A percentile compares a stretch with the other conserved stretches of the same genome.
Conservation (phyloP, 2,329 filamentous ascomycete species). For the Graphium sp. region DNA sequence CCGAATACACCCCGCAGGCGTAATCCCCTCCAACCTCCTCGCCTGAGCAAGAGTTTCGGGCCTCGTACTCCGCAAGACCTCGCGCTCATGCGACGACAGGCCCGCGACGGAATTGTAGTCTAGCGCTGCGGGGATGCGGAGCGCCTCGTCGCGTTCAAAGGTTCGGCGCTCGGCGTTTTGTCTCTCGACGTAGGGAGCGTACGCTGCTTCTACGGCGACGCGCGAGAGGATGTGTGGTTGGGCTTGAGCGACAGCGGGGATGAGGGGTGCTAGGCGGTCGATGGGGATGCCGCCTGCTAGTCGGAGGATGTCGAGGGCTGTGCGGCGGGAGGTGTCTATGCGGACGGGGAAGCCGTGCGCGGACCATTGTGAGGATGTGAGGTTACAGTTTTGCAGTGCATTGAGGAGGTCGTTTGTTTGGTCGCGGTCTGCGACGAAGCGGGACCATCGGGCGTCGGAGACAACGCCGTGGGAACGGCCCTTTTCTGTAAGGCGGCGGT, state of each 20-base stretch:
- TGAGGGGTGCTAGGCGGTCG: constrained; percentile 33
- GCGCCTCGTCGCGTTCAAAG: constrained; percentile 60
- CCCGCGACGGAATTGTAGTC: constrained; percentile 62
- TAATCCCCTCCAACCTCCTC: constrained; percentile 66
- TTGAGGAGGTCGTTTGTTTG: constrained; percentile 51
- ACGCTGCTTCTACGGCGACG: constrained; percentile 67
- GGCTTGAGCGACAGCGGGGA: constrained; percentile 41
- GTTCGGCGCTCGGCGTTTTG: constrained; percentile 50
- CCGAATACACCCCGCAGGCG: constrained; percentile 39
- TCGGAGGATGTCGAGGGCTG: constrained; percentile 66
- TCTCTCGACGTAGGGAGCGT: constrained; percentile 69
- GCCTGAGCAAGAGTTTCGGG: constrained; percentile 86
- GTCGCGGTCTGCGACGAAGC: constrained; percentile 45
- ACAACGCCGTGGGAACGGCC: constrained; percentile 66
- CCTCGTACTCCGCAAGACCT: constrained; percentile 48
- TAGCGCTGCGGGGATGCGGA: constrained; percentile 55
- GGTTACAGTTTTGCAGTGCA: constrained; percentile 38
- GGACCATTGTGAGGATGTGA: constrained; percentile 50
- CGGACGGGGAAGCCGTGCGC: constrained; percentile 52
- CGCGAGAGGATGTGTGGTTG: constrained; percentile 43
- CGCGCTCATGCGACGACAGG: constrained; percentile 64
- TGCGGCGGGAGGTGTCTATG: constrained; percentile 47
- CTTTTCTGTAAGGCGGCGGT: constrained; percentile 65
- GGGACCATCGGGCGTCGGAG: constrained; percentile 58
- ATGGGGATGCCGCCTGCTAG: constrained; percentile 42